Evolutionary conservation across 345 rosid species (phyloP).

Genomic region (thale cress (Arabidopsis thaliana)): TAIR10.1 NC_003076.8:23549501-23550000

Average conservation of each 20-base stretch:
- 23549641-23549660: constrained; percentile 38
- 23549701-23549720: not conserved
- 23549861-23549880: constrained; percentile 47
- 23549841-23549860: not conserved
- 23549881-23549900: constrained; percentile 95
- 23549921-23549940: not conserved
- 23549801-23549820: not conserved
- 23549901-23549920: constrained; percentile 53
- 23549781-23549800: constrained; percentile 55
- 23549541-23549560: not conserved
- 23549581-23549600: not conserved
- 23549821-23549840: not conserved
- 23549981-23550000: constrained; percentile 19
- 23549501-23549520: not conserved
- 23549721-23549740: constrained; percentile 57
- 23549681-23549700: not conserved
- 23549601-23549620: constrained; percentile 43
- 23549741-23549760: constrained; percentile 75
- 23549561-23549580: not conserved
- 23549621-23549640: constrained; percentile 49
- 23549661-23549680: not conserved
- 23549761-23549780: constrained; percentile 77
- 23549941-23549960: constrained; percentile 24
- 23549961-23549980: constrained; percentile 2
- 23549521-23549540: constrained; percentile 11